Evolutionary conservation across 768 basidiomycete genomes (phyloP).

Genomic region (Kondoa malvinella): DNA sequence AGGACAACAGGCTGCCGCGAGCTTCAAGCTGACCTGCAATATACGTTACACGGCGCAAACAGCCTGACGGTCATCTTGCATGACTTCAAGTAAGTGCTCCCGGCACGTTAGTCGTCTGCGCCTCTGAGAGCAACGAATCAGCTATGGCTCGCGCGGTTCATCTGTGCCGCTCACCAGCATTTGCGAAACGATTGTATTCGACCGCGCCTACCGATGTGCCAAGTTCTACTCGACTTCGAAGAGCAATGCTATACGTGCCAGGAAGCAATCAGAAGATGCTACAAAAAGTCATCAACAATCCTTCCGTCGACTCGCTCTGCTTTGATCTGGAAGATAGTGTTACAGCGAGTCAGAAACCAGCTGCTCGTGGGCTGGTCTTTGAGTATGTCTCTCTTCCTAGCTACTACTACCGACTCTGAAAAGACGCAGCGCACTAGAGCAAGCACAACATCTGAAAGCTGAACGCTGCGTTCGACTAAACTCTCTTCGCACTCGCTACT

Average conservation of each 20-base stretch:
- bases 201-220: too few relatives aligned
- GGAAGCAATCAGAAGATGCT: neutral
- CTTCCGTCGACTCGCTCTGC: conserved; percentile 1
- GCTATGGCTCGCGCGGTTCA: too few relatives aligned
- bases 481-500: neutral
- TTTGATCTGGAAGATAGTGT: conserved; percentile 5
- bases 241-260: neutral
- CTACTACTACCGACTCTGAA: neutral
- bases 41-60: too few relatives aligned
- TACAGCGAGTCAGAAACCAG: neutral
- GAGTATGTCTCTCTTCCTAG: neutral
- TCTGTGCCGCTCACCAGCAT: too few relatives aligned
- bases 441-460: neutral
- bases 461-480: neutral
- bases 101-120: too few relatives aligned
- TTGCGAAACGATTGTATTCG: too few relatives aligned
- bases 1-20: too few relatives aligned
- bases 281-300: neutral
- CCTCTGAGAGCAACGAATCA: too few relatives aligned
- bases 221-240: too few relatives aligned
- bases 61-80: too few relatives aligned
- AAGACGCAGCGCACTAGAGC: neutral
- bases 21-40: too few relatives aligned
- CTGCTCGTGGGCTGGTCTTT: neutral
- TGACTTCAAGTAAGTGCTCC: too few relatives aligned